Conservation (phyloP, 148 eudicot genomes). For the Chenopodium berlandieri region DNA sequence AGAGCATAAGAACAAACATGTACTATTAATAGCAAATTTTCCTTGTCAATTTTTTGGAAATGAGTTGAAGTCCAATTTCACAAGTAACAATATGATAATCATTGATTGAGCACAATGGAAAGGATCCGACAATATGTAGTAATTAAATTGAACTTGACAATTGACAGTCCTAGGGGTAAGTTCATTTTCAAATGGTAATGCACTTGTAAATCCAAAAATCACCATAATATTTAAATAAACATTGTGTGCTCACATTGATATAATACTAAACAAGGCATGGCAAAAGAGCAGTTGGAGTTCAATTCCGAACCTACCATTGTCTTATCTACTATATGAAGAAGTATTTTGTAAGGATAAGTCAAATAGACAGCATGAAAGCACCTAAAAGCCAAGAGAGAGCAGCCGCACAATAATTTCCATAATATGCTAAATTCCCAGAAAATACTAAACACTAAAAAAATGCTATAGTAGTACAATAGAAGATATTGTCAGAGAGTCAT, state of each 20-base stretch:
- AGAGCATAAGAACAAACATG: background rate
- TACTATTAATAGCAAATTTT: background rate
- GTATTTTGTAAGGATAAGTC: background rate
- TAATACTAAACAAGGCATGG: background rate
- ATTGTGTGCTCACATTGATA: background rate
- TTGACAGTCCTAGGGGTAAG: background rate
- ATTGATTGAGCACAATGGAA: background rate
- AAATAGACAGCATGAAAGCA: background rate
- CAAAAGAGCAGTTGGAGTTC: background rate
- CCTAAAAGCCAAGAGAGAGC: background rate
- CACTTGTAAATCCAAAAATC: background rate
- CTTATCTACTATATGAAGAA: background rate
- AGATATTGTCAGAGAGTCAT: background rate
- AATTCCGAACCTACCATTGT: background rate
- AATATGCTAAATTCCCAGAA: background rate
- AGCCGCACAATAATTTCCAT: background rate
- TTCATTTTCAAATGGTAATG: background rate
- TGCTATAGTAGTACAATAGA: background rate
- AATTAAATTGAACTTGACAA: conserved; percentile 8
- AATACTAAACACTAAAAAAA: background rate
- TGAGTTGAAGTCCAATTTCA: background rate
- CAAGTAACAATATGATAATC: background rate
- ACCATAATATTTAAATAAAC: background rate
- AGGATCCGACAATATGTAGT: background rate
- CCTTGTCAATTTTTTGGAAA: background rate